phyloP scores from a whole-genome alignment of 176 grass and related monocot genomes.

The Avena atlantica region DNA sequence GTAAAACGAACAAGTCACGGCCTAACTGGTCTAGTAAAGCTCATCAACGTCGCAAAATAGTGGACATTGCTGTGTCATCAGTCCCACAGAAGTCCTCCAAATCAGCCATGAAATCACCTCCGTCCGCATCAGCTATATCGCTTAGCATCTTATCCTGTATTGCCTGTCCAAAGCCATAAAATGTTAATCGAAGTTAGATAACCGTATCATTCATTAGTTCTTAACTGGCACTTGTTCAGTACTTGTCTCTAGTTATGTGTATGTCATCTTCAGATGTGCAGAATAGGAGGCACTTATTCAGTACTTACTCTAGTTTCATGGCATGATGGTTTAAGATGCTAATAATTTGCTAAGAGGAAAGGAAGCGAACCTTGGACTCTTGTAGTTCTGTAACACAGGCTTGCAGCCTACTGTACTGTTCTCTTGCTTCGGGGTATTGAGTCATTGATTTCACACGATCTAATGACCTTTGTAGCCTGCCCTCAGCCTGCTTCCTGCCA shows the following conservation, averaged over 20 bases:
- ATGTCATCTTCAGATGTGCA: not conserved
- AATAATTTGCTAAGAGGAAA: not conserved
- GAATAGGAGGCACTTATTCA: not conserved
- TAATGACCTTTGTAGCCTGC: conserved; percentile 83
- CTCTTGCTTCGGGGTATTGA: conserved; percentile 98
- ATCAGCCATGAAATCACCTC: conserved; percentile 71
- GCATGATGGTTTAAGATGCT: not conserved
- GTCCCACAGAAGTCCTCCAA: conserved; percentile 68
- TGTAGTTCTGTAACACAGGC: conserved; percentile 61
- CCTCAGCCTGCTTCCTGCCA: conserved; percentile 93
- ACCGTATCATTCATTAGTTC: not conserved
- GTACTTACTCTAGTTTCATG: not conserved
- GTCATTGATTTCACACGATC: conserved; percentile 94
- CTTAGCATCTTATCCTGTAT: conserved; percentile 56
- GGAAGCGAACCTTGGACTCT: conserved; percentile 64
- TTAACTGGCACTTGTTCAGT: not conserved
- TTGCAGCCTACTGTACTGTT: conserved; percentile 81
- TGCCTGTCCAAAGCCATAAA: conserved; percentile 56
- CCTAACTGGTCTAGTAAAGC: conserved; percentile 56
- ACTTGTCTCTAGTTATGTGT: not conserved
- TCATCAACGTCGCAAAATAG: conserved; percentile 57
- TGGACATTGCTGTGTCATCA: conserved; percentile 51
- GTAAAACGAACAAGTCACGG: conserved; percentile 52
- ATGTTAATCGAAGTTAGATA: not conserved
- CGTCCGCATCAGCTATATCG: conserved; percentile 46